Base-by-base conservation (phyloP, 345 rosid species). In the Salix suchowensis region DNA sequence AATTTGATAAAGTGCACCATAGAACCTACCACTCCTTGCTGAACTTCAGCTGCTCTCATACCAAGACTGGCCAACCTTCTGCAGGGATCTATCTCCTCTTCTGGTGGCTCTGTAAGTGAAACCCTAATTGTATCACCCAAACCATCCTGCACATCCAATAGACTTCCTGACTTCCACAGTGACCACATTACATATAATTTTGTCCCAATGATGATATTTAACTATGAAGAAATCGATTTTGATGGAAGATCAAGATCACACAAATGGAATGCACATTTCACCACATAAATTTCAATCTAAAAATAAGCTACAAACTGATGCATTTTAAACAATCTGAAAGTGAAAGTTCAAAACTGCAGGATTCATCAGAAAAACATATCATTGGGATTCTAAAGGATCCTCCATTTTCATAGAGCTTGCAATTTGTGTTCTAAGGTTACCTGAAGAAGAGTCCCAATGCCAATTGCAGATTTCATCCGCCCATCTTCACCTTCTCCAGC, bases 401-500 rank as follows among this genome's bases (percentile, higher is more conserved):
- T 30, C 23, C 54, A 73, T 62, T 64, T 55, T 23, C 24, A 9
- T 58, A 26, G 11, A 61, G 68, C 61, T 74, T 65, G 60, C 60
- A 75, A 67, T n/a, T 62, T 39, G 48, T 61, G 11, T 28, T 42
- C 37, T 28, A 78, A 69, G 44, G 44, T 39, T 87, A 92, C 99
- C 96, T 89, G 92, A 83, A 92, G 98, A 83, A 93, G 98, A 32
- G 99, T 93, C 55, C 98, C 99, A 68, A 93, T 96, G 50, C 98
- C 98, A 82, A 96, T 96, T 21, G 99, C 98, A 82, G 98, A 96
- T 84, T 96, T 96, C 97, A 96, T 96, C 76, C 99, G 87, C 26
- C 99, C 99, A 87, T 96, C 99, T 84, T 93, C 97, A 42, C 99
- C 99, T 90, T 96, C 99, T 85, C 99, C 98, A 77, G 98, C 99